A percentile compares a stretch with the other conserved stretches of the same genome.
phyloP scores from a whole-genome alignment of 2,329 filamentous ascomycete species.

The Aspergillus eucalypticola region DNA sequence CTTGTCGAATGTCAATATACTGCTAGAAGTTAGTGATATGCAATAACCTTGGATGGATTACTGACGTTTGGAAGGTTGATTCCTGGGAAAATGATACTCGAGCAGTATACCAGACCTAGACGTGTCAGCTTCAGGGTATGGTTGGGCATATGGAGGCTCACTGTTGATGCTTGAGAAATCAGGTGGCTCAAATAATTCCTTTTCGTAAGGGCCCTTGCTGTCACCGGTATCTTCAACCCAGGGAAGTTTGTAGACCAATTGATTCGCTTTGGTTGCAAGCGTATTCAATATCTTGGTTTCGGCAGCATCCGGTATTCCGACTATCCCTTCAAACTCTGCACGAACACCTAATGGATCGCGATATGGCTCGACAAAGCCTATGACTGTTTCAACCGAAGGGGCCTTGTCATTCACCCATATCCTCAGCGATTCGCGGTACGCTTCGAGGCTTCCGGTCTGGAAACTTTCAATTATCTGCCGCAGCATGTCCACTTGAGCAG shows the following conservation, averaged over 20 bases:
- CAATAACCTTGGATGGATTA: neutral
- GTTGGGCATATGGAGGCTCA: neutral
- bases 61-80: slow-evolving; percentile 54
- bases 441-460: slow-evolving; percentile 51
- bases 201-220: slow-evolving; percentile 27
- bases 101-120: slow-evolving; percentile 47
- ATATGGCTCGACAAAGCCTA: slow-evolving; percentile 59
- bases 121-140: neutral
- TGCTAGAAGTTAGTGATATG: slow-evolving; percentile 12
- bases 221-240: slow-evolving; percentile 34
- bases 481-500: slow-evolving; percentile 8
- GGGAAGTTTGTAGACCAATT: slow-evolving; percentile 25
- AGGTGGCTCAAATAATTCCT: slow-evolving; percentile 14
- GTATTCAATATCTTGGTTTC: slow-evolving; percentile 23
- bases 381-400: slow-evolving; percentile 54
- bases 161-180: slow-evolving; percentile 23
- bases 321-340: slow-evolving; percentile 56
- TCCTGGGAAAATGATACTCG: slow-evolving; percentile 46
- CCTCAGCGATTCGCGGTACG: slow-evolving; percentile 53
- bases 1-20: slow-evolving; percentile 77
- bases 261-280: slow-evolving; percentile 12
- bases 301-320: slow-evolving; percentile 27
- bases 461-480: slow-evolving; percentile 32
- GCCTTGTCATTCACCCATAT: slow-evolving; percentile 57
- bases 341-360: slow-evolving; percentile 56